A percentile compares a stretch with the other conserved stretches of the same genome.
Conservation (phyloP, 257 asterid species). For the Capsicum chinense region DNA sequence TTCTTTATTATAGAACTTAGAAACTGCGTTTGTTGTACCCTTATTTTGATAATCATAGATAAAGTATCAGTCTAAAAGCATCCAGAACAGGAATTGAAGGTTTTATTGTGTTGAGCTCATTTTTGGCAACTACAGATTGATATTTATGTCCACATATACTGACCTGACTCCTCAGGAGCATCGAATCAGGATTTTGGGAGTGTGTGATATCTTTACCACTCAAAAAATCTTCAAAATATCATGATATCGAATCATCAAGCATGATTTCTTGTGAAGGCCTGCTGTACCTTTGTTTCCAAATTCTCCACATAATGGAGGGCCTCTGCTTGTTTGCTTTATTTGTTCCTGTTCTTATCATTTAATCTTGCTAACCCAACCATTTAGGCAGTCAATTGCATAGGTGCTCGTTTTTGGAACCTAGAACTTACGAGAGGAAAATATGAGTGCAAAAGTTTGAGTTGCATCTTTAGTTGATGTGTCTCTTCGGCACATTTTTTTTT, state of each 20-base stretch:
- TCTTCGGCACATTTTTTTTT: slow-evolving; percentile 4
- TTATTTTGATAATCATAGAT: background rate
- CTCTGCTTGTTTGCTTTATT: background rate
- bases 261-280: background rate
- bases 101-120: background rate
- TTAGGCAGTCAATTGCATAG: background rate
- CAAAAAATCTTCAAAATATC: background rate
- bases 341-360: background rate
- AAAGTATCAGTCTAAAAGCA: background rate
- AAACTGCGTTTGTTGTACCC: background rate
- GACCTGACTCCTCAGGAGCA: slow-evolving; percentile 13
- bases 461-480: background rate
- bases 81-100: background rate
- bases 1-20: background rate
- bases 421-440: background rate
- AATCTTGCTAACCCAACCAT: background rate
- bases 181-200: background rate
- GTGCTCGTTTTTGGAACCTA: slow-evolving; percentile 1
- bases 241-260: background rate
- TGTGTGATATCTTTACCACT: background rate
- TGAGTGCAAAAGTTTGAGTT: background rate
- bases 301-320: background rate
- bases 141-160: background rate
- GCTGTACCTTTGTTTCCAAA: background rate
- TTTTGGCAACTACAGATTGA: slow-evolving; percentile 12